phyloP scores from a whole-genome alignment of 2,329 filamentous ascomycete genomes.

The Capronia americana region DNA sequence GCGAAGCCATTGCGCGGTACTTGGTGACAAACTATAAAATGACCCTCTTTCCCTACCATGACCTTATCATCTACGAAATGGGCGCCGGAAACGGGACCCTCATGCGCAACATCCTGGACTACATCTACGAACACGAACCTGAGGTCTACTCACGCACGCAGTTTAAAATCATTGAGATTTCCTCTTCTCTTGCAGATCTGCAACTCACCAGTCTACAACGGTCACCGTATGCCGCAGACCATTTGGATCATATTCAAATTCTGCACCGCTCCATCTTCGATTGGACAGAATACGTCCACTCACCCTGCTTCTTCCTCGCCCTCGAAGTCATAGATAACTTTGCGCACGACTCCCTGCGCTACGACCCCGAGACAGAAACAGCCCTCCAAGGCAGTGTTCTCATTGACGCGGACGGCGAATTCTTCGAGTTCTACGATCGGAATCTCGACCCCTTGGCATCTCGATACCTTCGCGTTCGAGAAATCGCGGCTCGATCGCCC shows the following conservation, averaged over 20 bases:
- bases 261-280: constrained; percentile 95
- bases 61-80: constrained; percentile 98
- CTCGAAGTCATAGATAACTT: constrained; percentile 99
- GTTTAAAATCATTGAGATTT: constrained; percentile 97
- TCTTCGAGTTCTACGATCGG: constrained; percentile 90
- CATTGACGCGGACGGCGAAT: constrained; percentile 83
- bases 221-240: constrained; percentile 72
- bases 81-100: constrained; percentile 95
- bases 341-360: constrained; percentile 90
- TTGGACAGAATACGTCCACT: constrained; percentile 85
- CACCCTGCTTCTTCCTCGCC: constrained; percentile 95
- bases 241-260: constrained; percentile 86
- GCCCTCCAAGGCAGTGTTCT: constrained; percentile 89
- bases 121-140: constrained; percentile 86
- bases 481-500: constrained; percentile 66
- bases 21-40: constrained; percentile 95
- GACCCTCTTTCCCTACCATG: constrained; percentile 91
- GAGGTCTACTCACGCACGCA: constrained; percentile 93
- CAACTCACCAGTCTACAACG: constrained; percentile 72
- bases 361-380: constrained; percentile 79
- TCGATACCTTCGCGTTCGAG: constrained; percentile 82
- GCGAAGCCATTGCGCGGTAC: constrained; percentile 95
- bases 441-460: constrained; percentile 80
- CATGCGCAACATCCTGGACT: constrained; percentile 98
- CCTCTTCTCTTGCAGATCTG: constrained; percentile 75